A percentile compares a stretch with the other conserved stretches of the same genome.
These are phyloP conservation scores for Exophiala sp. DNA, from an alignment of 2,329 filamentous ascomycete genomes.

Conservation along the genomic window DNA sequence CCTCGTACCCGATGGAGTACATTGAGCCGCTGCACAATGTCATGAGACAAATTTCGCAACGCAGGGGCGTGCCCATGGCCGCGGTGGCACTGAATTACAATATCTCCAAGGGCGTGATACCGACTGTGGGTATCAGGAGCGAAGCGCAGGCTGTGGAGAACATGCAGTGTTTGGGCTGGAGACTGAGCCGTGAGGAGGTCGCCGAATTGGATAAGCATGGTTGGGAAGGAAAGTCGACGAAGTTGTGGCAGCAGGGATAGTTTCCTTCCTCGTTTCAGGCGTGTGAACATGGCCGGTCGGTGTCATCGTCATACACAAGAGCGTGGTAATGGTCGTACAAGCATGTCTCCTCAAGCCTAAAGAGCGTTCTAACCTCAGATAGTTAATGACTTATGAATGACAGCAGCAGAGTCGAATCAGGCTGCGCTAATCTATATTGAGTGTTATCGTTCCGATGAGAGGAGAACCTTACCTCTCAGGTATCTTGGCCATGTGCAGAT, in stretches of 20 bases:
- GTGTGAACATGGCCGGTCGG: too few relatives aligned
- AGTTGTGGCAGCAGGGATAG: conserved; percentile 44
- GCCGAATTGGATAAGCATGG: conserved; percentile 40
- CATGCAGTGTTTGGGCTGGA: conserved; percentile 41
- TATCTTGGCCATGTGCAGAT: too few relatives aligned
- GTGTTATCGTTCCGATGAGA: too few relatives aligned
- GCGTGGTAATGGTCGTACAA: too few relatives aligned
- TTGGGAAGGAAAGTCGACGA: conserved; percentile 39
- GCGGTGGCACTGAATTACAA: conserved; percentile 46
- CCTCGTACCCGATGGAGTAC: conserved; percentile 44
- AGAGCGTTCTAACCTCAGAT: too few relatives aligned
- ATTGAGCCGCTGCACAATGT: conserved; percentile 39
- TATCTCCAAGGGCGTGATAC: conserved; percentile 44
- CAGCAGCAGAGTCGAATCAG: too few relatives aligned
- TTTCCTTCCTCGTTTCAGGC: too few relatives aligned
- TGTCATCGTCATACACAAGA: too few relatives aligned
- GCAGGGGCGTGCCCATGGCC: conserved; percentile 34
- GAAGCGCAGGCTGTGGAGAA: conserved; percentile 41
- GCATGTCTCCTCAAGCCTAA: too few relatives aligned
- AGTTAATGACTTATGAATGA: too few relatives aligned
- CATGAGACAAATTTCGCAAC: conserved; percentile 36
- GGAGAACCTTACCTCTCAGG: too few relatives aligned
- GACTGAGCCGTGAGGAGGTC: conserved; percentile 42
- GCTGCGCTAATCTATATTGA: too few relatives aligned
- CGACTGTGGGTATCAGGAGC: conserved; percentile 42